Conservation (phyloP, 768 basidiomycete genomes). For the Collybia sp. region DNA sequence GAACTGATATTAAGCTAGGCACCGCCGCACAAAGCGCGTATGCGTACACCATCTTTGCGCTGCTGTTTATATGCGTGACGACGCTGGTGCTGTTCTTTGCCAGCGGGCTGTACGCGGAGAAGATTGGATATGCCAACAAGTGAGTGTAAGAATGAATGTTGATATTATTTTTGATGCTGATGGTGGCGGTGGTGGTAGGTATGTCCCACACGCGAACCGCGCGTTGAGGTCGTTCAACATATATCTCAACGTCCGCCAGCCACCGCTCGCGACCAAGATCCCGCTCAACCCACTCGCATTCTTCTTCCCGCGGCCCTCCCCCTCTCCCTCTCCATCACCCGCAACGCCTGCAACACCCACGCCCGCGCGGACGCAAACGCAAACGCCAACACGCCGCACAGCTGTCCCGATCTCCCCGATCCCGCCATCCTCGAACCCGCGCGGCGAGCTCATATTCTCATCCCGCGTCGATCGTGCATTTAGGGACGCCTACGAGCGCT, state of each 20-base stretch:
- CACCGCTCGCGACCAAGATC: conserved; percentile 61
- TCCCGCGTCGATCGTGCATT: conserved; percentile 80
- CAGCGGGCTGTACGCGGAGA: conserved; percentile 93
- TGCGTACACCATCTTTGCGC: conserved; percentile 66
- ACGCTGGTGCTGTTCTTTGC: conserved; percentile 94
- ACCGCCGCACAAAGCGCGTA: conserved; percentile 64
- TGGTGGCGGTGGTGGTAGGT: conserved; percentile 44
- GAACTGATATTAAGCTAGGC: no score
- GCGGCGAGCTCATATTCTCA: conserved; percentile 96
- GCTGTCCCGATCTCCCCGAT: conserved; percentile 72
- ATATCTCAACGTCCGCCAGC: conserved; percentile 90
- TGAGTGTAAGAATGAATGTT: conserved; percentile 71
- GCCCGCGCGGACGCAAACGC: conserved; percentile 31
- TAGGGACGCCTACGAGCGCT: conserved; percentile 89
- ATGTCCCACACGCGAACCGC: conserved; percentile 93
- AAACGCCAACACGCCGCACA: conserved; percentile 27
- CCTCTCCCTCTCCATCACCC: conserved; percentile 18
- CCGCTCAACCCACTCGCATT: conserved; percentile 51
- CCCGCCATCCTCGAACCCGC: conserved; percentile 83
- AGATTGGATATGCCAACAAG: conserved; percentile 96
- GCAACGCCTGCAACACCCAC: conserved; percentile 19
- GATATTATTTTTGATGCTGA: no score
- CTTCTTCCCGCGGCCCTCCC: conserved; percentile 46
- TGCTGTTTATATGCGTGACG: conserved; percentile 84
- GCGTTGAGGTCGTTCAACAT: conserved; percentile 93